Conservation (phyloP, 345 rosid genomes). For the Citrus trifoliata region DNA sequence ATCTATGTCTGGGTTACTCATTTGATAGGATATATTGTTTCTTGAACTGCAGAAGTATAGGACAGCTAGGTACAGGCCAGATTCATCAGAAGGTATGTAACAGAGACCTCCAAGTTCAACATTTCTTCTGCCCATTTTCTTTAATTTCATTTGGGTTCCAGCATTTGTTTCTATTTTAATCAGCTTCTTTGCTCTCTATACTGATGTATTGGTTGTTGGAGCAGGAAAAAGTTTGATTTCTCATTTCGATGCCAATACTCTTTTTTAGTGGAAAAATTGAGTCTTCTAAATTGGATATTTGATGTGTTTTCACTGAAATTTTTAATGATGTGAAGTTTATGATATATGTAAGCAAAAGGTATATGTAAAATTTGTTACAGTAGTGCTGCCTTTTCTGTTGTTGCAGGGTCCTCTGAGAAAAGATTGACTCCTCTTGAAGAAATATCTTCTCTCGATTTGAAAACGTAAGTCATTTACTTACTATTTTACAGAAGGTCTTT, state of each 20-base stretch:
- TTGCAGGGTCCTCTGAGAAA: conserved; percentile 63
- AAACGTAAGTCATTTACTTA: conserved; percentile 53
- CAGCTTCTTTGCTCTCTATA: neutral
- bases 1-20: conserved; percentile 5
- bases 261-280: neutral
- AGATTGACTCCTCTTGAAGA: conserved; percentile 59
- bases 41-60: conserved; percentile 76
- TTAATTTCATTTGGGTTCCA: neutral
- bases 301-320: neutral
- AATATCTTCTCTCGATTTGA: conserved; percentile 57
- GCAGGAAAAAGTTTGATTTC: neutral
- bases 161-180: neutral
- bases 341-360: neutral
- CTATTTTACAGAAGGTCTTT: neutral
- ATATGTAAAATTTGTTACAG: neutral
- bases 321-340: neutral
- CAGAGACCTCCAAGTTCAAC: conserved; percentile 6
- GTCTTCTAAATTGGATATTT: neutral
- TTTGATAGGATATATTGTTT: conserved; percentile 22
- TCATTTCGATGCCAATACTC: neutral
- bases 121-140: neutral
- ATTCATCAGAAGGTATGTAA: conserved; percentile 65
- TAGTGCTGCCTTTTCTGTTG: conserved; percentile 1
- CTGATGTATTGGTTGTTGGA: too few relatives aligned
- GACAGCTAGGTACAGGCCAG: conserved; percentile 74